phyloP scores from a whole-genome alignment of 164 flowering plant genomes.

The Euptelea pleiosperma region DNA sequence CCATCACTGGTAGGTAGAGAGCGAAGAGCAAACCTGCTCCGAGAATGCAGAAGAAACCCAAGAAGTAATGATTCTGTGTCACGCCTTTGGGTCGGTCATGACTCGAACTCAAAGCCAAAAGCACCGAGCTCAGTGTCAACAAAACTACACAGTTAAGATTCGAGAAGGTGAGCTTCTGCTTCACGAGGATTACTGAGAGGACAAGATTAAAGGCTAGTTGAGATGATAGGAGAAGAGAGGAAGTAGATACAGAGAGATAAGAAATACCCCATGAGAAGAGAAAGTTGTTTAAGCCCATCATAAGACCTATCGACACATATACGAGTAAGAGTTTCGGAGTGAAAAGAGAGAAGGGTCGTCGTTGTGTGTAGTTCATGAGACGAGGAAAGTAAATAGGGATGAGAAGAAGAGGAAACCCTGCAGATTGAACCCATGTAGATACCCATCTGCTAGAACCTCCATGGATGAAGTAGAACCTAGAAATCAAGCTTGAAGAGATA shows the following conservation, averaged over 20 bases:
- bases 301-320: conserved; percentile 41
- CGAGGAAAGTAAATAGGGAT: conserved; percentile 38
- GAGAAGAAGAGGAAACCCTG: conserved; percentile 70
- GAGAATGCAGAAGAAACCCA: conserved; percentile 55
- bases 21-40: conserved; percentile 69
- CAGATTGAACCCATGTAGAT: conserved; percentile 70
- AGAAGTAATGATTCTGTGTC: conserved; percentile 36
- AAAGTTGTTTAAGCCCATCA: conserved; percentile 62
- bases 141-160: conserved; percentile 70
- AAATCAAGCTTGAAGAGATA: conserved; percentile 46
- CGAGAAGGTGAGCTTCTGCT: conserved; percentile 48
- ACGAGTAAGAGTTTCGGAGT: conserved; percentile 23
- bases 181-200: conserved; percentile 57
- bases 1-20: conserved; percentile 52
- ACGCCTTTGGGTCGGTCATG: conserved; percentile 43
- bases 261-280: conserved; percentile 72
- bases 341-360: conserved; percentile 48
- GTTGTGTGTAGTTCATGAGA: conserved; percentile 13
- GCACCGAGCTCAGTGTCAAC: conserved; percentile 47
- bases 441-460: conserved; percentile 76
- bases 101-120: conserved; percentile 46
- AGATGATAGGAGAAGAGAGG: conserved; percentile 60
- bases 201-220: conserved; percentile 68
- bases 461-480: conserved; percentile 73
- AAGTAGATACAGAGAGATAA: conserved; percentile 66